Evolutionary conservation across 1,139 yeast species (phyloP), one percentile per base, ranked within the genome.

Genomic region (Candida sanyaensis): DNA sequence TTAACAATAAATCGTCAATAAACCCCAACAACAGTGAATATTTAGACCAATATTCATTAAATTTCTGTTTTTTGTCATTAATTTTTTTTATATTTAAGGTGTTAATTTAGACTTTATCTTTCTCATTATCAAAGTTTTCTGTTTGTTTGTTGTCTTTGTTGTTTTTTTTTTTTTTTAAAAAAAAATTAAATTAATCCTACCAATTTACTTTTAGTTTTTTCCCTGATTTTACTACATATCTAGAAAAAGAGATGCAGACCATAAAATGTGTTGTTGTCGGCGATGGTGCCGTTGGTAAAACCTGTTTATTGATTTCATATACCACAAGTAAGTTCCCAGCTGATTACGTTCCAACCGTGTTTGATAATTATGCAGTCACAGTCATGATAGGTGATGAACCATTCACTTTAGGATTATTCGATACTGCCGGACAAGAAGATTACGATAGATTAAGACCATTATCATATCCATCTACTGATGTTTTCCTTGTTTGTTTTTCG

Each of bases 351-450:
- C 98, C 98, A 47, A 92, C 98, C 0, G 95, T 88, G 59, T 89
- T 89, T 63, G 96, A 90, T 63, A 89, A 90, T 69, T 90, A 90
- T 65, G 82, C 96, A 4, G 95, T 96, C 17, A 86, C 88, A 42
- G 92, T 91, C 32, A 83, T 88, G 80, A 86, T 86, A 36, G 93
- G 87, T 59, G 88, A 88, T 39, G 90, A 85, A 59, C 86, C 87
- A 46, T 85, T 88, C 58, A 88, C 88, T 60, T 75, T 91, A 45
- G 96, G 96, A 24, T 77, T 91, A 46, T 91, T 97, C 96, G 97
- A 91, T 78, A 91, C 97, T n/a, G 97, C 97, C 7, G 97, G 97
- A 28, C 97, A 91, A 68, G 88, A 88, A 61, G 97, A 91, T 65
- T 91, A 91, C 66, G 97, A 91, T 66, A 77, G 97, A 54, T 77